Base-by-base conservation (phyloP, 306 rosid species). In the Vicia sativa region DNA sequence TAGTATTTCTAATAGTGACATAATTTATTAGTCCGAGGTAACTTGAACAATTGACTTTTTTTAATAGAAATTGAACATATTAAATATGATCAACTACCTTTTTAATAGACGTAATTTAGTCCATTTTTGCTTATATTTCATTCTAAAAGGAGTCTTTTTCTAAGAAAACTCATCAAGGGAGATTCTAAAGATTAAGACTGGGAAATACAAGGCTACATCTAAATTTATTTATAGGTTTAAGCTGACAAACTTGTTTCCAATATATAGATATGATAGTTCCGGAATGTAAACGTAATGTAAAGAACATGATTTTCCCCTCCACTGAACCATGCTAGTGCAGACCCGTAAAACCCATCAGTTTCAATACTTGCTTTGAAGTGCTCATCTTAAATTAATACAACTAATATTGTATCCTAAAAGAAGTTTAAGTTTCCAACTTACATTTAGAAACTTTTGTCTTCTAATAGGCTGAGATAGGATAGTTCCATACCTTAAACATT, bases 401-500 rank as follows among this genome's bases (percentile, higher is more conserved):
- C 12, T 29, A 52, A 21, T 10, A 16, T 8, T 52, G 29, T 11
- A 52, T 52, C 29, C 34, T 52, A 3, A 52, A 52, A 52, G 34
- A 52, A 21, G n/a, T 31, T 21, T 21, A 52, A 23, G 58, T 52
- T 52, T 52, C 58, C n/a, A 52, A 3, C 34, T 10, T 55, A 55
- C 0, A 13, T 26, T 16, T 12, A 26, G 11, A 26, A 26, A 8
- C 10, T 13, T 55, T 55, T 28, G 18, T 6, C 61, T 55, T 55
- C 19, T 13, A 55, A 26, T 13, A 55, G 38, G 31, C 39, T 26
- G 62, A 28, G 61, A 26, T 55, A 55, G 13, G 39, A 55, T n/a
- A n/a, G n/a, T n/a, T 55, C 38, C 65, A 76, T 83, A 92, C 98
- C 96, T 90, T 93, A 76, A 90, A 93, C 93, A 83, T 90, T 46